These are phyloP conservation scores for Penicillium cosmopolitanum DNA, from an alignment of 495 filamentous ascomycete species.

Conservation along the genomic window DNA sequence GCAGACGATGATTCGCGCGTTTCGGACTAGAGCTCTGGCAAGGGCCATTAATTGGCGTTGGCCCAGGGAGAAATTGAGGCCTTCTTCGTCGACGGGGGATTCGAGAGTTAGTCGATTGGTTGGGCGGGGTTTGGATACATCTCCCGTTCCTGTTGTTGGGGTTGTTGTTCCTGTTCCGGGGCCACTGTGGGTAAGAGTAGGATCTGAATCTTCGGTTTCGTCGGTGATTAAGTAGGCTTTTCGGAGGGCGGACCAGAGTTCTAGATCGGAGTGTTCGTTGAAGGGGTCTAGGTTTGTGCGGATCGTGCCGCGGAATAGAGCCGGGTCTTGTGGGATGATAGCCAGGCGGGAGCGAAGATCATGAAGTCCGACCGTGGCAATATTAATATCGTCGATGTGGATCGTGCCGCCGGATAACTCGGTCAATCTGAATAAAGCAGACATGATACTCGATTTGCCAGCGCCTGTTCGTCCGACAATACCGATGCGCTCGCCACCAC, in stretches of 20 bases:
- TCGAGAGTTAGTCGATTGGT: conserved; percentile 75
- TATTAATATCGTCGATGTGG: conserved; percentile 88
- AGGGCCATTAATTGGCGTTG: conserved; percentile 96
- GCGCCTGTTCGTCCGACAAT: conserved; percentile 94
- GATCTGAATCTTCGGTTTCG: conserved; percentile 31
- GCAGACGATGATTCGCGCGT: conserved; percentile 89
- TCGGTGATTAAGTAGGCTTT: conserved; percentile 76
- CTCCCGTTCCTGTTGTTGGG: conserved; percentile 13
- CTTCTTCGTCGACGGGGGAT: conserved; percentile 86
- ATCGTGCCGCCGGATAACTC: conserved; percentile 85
- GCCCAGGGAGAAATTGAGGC: conserved; percentile 93
- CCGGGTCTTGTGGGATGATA: conserved; percentile 97
- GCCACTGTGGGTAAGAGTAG: conserved; percentile 17
- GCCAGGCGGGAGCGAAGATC: conserved; percentile 86
- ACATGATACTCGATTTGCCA: conserved; percentile 94
- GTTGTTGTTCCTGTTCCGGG: conserved; percentile 22
- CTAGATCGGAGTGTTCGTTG: conserved; percentile 80
- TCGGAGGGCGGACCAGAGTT: conserved; percentile 84
- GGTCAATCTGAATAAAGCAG: conserved; percentile 85
- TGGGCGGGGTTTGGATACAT: conserved; percentile 19
- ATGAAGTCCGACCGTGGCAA: conserved; percentile 78
- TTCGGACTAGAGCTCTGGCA: conserved; percentile 83
- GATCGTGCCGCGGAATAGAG: conserved; percentile 90
- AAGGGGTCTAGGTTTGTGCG: conserved; percentile 93
- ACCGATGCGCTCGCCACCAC: conserved; percentile 86